phyloP scores from a whole-genome alignment of 106 monocot genomes.

The Narthecium ossifragum region DNA sequence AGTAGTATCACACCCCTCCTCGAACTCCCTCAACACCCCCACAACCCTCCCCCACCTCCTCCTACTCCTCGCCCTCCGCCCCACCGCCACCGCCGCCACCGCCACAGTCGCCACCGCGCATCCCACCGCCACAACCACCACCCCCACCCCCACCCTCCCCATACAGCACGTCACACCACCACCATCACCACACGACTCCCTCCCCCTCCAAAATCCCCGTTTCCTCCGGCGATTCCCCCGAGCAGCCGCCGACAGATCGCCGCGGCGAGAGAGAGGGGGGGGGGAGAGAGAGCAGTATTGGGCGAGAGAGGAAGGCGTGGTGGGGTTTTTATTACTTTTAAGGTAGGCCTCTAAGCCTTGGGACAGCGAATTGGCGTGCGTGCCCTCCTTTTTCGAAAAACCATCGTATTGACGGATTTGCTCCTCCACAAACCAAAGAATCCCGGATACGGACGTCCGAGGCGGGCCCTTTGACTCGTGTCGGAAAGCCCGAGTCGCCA shows the following conservation, averaged over 20 bases:
- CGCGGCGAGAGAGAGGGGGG: background rate
- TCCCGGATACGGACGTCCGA: constrained; percentile 8
- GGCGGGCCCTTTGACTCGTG: constrained; percentile 38
- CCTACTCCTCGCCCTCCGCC: constrained; percentile 28
- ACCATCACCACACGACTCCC: constrained; percentile 6
- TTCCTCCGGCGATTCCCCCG: background rate
- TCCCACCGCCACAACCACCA: constrained; percentile 47
- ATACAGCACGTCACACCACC: too few species aligned
- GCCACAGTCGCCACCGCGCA: constrained; percentile 64
- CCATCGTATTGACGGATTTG: constrained; percentile 19
- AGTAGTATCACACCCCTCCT: constrained; percentile 45
- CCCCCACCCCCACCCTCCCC: constrained; percentile 36
- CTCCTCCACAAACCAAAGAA: constrained; percentile 1
- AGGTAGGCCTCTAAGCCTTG: background rate
- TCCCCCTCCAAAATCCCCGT: constrained; percentile 4
- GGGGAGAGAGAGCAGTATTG: background rate
- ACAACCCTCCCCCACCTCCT: constrained; percentile 43
- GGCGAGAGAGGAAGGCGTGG: constrained; percentile 2
- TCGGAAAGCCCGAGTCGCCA: constrained; percentile 24
- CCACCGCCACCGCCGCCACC: constrained; percentile 45
- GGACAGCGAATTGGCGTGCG: constrained; percentile 24
- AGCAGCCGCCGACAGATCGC: background rate
- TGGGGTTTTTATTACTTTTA: background rate
- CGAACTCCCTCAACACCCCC: constrained; percentile 54
- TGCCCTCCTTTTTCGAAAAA: constrained; percentile 20